Base-by-base conservation (phyloP, 2,329 filamentous ascomycete species). In the Trichoderma lentiforme region DNA sequence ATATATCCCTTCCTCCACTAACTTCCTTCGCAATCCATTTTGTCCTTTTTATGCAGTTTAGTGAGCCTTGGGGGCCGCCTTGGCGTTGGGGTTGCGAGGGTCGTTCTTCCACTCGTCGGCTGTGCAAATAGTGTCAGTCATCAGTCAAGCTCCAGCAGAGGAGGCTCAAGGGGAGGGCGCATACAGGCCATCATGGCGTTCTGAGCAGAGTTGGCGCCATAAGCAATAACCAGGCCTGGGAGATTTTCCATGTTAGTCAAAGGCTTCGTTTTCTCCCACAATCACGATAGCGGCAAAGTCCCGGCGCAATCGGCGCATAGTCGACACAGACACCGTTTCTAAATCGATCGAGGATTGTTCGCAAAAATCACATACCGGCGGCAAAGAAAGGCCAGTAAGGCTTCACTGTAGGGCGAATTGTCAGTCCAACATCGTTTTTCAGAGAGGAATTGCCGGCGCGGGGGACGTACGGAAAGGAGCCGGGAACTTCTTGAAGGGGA, bases 101-200 rank as follows among this genome's bases (percentile, higher is more conserved):
- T 98, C 95, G 88, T 97, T 97, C 91, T 95, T 97, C 90, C 89
- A 98, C 87, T 98, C 94, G 79, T 93, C 93, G 86, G 90, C 95
- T 98, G 78, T 75, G 63, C 30, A 60, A 73, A 73, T 34, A 73
- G 73, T 61, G 76, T 81, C 73, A 81, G 78, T 73, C 15, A 15
- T 24, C 36, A 24, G 12, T 61, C 4, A 63, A n/a, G 12, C 18
- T 8, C 3, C n/a, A 30, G 70, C 26, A 30, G 67, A 47, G 9
- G 36, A 57, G 51, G 57, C 39, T 65, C 65, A 73, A 72, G 34
- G 53, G 53, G 11, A 12, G 39, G 56, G 57, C 73, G 67, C 83
- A 75, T 90, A 98, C 95, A 89, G 82, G 89, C 86, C 86, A 92
- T 90, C 86, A 97, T 88, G 79, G 89, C 85, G 82, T 88, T 92